Conservation (phyloP, 2,329 filamentous ascomycete genomes). For the Colletotrichum chrysophilum region DNA sequence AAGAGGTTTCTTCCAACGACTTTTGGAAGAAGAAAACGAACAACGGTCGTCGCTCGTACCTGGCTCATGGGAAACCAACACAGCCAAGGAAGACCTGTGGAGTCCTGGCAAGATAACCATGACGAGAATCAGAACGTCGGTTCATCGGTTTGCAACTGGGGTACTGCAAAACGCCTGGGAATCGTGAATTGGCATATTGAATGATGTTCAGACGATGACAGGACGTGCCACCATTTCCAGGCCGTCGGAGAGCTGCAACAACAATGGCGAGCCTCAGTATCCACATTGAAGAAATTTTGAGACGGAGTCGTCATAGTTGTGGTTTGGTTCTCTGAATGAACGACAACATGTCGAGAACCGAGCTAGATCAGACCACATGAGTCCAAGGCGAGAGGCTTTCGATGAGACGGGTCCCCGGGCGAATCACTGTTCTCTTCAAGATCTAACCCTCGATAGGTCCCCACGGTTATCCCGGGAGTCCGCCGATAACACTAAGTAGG, state of each 20-base stretch:
- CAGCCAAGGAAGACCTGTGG: neutral
- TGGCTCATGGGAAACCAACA: fast-evolving
- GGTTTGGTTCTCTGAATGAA: too few relatives aligned
- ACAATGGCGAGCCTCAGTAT: too few relatives aligned
- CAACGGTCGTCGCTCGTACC: neutral
- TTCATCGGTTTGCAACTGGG: neutral
- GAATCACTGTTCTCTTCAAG: neutral
- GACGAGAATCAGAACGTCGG: neutral
- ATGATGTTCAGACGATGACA: fast-evolving
- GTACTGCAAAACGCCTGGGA: neutral
- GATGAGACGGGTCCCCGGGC: fast-evolving
- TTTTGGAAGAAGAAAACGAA: neutral
- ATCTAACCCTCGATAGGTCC: neutral
- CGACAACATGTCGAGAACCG: fast-evolving
- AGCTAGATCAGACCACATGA: too few relatives aligned
- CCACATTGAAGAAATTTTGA: too few relatives aligned
- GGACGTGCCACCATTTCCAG: neutral
- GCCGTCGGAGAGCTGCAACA: too few relatives aligned
- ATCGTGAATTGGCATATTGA: neutral
- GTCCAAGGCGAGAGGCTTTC: fast-evolving
- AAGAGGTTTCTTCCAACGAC: too few relatives aligned
- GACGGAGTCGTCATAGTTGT: too few relatives aligned
- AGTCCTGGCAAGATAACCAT: fast-evolving
- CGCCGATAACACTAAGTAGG: too few relatives aligned
- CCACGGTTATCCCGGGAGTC: too few relatives aligned